phyloP scores from a whole-genome alignment of 345 rosid genomes.

The Bruguiera gymnorhiza region DNA sequence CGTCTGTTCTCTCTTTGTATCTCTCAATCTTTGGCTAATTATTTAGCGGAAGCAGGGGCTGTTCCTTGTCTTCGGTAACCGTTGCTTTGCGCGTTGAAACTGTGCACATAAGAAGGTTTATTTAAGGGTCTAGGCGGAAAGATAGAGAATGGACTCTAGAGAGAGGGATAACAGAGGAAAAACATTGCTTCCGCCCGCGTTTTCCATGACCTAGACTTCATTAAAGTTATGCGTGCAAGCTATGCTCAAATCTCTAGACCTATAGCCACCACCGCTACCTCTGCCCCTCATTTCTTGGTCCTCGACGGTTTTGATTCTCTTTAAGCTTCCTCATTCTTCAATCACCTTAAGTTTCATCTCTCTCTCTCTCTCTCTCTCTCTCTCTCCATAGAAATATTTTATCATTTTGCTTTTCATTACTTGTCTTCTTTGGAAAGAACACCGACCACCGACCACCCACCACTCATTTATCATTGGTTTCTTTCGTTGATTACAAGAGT shows the following conservation, averaged over 20 bases:
- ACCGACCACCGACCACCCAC: background rate
- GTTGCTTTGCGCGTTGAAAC: slow-evolving; percentile 2
- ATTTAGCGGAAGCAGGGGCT: too few species aligned
- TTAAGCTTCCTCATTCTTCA: slow-evolving; percentile 58
- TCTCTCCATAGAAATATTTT: slow-evolving; percentile 3
- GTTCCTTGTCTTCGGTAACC: background rate
- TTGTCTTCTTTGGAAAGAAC: slow-evolving; percentile 22
- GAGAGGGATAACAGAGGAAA: slow-evolving; percentile 2
- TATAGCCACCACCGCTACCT: slow-evolving; percentile 3
- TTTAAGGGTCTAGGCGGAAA: slow-evolving; percentile 25
- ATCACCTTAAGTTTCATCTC: slow-evolving; percentile 22
- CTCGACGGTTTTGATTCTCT: slow-evolving; percentile 54
- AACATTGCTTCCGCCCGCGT: slow-evolving; percentile 62
- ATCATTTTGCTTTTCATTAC: background rate
- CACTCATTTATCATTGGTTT: slow-evolving; percentile 2
- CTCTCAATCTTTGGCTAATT: too few species aligned
- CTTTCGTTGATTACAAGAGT: background rate
- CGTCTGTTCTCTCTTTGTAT: too few species aligned
- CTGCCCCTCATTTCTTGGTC: slow-evolving; percentile 30
- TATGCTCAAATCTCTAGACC: slow-evolving; percentile 24
- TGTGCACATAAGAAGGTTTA: background rate
- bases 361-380: slow-evolving; percentile 8
- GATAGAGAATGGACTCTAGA: slow-evolving; percentile 12
- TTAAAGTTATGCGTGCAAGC: slow-evolving; percentile 85
- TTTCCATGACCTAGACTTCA: slow-evolving; percentile 43